phyloP scores from a whole-genome alignment of 1,139 yeast species.

The Candida neerlandica region DNA sequence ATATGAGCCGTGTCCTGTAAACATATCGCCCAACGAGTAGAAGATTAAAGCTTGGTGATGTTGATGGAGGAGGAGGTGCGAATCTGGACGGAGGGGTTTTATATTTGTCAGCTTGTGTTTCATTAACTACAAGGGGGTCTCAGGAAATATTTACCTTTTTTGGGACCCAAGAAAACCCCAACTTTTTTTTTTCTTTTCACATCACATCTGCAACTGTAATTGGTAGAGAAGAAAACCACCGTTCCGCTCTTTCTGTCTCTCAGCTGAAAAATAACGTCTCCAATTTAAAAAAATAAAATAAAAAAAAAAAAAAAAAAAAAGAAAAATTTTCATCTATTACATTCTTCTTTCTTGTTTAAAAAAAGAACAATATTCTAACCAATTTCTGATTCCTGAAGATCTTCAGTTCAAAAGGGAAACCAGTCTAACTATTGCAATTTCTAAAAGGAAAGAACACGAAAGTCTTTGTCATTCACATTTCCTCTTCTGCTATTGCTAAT shows the following conservation, averaged over 20 bases:
- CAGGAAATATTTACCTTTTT: not conserved
- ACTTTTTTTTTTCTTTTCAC: not conserved
- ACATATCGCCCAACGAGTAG: no score
- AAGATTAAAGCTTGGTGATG: no score
- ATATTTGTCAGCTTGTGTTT: no score
- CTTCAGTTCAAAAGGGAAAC: not conserved
- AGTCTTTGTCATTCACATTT: not conserved
- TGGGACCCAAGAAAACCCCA: not conserved
- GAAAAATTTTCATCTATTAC: constrained; percentile 7
- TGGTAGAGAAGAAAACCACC: not conserved
- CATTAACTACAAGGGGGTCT: no score
- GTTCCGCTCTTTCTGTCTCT: not conserved
- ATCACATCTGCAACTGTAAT: not conserved
- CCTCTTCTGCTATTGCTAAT: not conserved
- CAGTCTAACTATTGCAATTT: not conserved
- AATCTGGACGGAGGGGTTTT: no score
- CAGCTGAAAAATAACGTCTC: not conserved
- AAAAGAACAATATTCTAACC: not conserved
- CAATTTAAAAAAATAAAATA: not conserved
- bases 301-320: not conserved
- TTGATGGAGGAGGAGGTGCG: no score
- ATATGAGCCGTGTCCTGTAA: no score
- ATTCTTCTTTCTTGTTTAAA: constrained; percentile 8
- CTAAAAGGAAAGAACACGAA: not conserved
- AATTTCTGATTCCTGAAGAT: constrained; percentile 1